A percentile compares a stretch with the other conserved stretches of the same genome.
Conservation (phyloP, 495 filamentous ascomycete genomes). For the Talaromyces proteolyticus region DNA sequence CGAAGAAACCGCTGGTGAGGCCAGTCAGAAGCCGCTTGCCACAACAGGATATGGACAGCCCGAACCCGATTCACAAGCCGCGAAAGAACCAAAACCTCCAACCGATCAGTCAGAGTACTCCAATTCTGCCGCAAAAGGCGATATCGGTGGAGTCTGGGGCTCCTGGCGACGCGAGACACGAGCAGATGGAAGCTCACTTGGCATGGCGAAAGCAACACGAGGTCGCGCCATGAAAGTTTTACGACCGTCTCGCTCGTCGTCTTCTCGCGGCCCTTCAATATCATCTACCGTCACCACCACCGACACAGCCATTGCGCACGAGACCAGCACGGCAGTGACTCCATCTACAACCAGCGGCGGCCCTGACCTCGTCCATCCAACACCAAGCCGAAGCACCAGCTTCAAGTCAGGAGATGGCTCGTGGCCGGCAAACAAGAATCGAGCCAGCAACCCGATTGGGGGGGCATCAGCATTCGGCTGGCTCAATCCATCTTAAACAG, state of each 20-base stretch:
- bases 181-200: conserved; percentile 32
- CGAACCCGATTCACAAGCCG: conserved; percentile 13
- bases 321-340: conserved; percentile 14
- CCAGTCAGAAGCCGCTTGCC: not conserved
- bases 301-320: not conserved
- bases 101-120: conserved; percentile 21
- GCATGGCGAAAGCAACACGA: conserved; percentile 38
- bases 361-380: conserved; percentile 15
- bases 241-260: conserved; percentile 53
- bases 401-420: conserved; percentile 16
- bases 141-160: conserved; percentile 51
- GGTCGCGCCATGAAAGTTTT: conserved; percentile 72
- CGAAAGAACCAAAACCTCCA: conserved; percentile 12
- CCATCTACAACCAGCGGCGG: conserved; percentile 12
- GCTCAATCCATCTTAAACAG: conserved; percentile 49
- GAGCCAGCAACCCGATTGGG: conserved; percentile 72
- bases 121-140: conserved; percentile 33
- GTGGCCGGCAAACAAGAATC: conserved; percentile 38
- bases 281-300: conserved; percentile 20
- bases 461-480: conserved; percentile 95
- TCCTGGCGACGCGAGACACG: conserved; percentile 62
- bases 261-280: conserved; percentile 33
- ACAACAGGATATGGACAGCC: conserved; percentile 7
- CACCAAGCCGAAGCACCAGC: conserved; percentile 16
- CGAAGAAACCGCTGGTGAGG: not conserved